phyloP scores from a whole-genome alignment of 2,329 filamentous ascomycete species.

The Pyrenophora tritici-repentis region DNA sequence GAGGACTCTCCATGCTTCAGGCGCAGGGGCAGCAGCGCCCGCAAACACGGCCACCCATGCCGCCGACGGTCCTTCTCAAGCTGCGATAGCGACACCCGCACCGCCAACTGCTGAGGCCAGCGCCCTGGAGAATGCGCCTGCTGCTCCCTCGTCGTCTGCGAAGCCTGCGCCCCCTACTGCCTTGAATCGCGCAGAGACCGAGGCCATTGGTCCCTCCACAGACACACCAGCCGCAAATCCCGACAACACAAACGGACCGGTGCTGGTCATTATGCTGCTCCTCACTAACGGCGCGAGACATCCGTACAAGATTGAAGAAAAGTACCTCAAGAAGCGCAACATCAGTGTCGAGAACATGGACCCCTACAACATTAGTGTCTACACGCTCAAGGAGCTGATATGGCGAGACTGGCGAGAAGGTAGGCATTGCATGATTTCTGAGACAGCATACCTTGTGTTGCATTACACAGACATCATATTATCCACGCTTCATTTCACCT shows the following conservation, averaged over 20 bases:
- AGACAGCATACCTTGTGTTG: not conserved
- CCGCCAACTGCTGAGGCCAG: conserved; percentile 18
- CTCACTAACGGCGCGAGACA: conserved; percentile 82
- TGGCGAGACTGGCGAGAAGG: conserved; percentile 87
- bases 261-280: conserved; percentile 78
- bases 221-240: conserved; percentile 49
- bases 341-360: conserved; percentile 77
- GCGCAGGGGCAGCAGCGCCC: conserved; percentile 20
- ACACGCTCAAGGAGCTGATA: conserved; percentile 92
- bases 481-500: not conserved
- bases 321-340: conserved; percentile 79
- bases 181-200: conserved; percentile 47
- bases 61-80: conserved; percentile 22
- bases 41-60: conserved; percentile 19
- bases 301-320: conserved; percentile 87
- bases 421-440: conserved; percentile 37
- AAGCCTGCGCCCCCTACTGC: conserved; percentile 30
- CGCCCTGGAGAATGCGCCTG: conserved; percentile 16
- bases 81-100: conserved; percentile 17
- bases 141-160: conserved; percentile 21
- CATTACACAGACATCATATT: conserved; percentile 1
- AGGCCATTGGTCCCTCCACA: conserved; percentile 55
- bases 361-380: conserved; percentile 88
- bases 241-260: conserved; percentile 47
- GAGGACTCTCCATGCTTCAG: conserved; percentile 35